Percentiles rank a stretch among this genome's conserved stretches.
These are phyloP conservation scores for Aureobasidium sp. DNA, from an alignment of 2,329 filamentous ascomycete genomes.

Conservation along the genomic window DNA sequence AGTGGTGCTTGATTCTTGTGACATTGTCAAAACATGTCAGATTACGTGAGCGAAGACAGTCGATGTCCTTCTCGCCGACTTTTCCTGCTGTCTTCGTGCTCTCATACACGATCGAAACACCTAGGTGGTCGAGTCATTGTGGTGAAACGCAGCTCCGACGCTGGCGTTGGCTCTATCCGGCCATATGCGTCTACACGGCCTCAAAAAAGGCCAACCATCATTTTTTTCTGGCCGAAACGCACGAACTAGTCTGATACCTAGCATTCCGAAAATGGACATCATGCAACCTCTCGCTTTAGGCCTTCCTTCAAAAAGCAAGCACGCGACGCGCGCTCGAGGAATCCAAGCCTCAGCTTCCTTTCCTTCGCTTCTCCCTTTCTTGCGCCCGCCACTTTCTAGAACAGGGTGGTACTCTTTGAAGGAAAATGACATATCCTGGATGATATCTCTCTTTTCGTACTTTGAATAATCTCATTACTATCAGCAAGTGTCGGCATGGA, in stretches of 20 bases:
- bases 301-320: slow-evolving; percentile 10
- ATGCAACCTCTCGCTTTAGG: neutral
- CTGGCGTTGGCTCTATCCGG: neutral
- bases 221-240: neutral
- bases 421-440: slow-evolving; percentile 7
- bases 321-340: slow-evolving; percentile 10
- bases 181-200: neutral
- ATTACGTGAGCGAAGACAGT: neutral
- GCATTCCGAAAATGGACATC: neutral
- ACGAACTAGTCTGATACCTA: neutral
- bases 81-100: neutral
- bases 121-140: neutral
- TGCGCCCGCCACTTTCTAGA: slow-evolving; percentile 1
- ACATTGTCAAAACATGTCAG: neutral
- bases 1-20: neutral
- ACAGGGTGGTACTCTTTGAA: neutral
- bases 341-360: slow-evolving; percentile 4
- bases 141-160: slow-evolving; percentile 5
- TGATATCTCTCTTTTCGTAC: neutral
- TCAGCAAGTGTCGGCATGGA: neutral
- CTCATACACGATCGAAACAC: neutral
- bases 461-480: neutral
- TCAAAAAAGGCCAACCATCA: neutral
- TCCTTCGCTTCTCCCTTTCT: slow-evolving; percentile 3
- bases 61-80: neutral